phyloP scores from a whole-genome alignment of 805 yeast genomes.

The Wickerhamomyces xylosicus region DNA sequence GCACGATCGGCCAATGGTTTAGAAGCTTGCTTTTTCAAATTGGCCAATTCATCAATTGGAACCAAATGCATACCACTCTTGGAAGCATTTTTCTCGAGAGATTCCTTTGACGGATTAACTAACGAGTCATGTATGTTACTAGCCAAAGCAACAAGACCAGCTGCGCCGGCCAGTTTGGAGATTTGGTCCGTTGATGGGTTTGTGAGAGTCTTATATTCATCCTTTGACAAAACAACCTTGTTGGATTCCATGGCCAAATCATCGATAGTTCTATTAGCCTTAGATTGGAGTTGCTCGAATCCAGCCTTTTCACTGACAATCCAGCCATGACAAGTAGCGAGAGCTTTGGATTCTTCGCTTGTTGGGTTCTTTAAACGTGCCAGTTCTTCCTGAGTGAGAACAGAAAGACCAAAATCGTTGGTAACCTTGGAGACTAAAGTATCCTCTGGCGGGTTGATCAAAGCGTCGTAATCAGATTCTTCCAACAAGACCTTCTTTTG shows the following conservation, averaged over 20 bases:
- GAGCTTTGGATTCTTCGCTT: constrained; percentile 3
- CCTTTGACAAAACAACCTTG: constrained; percentile 5
- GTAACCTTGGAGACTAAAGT: constrained; percentile 14
- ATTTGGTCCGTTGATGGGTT: constrained; percentile 6
- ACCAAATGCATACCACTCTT: constrained; percentile 6
- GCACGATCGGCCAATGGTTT: constrained; percentile 17
- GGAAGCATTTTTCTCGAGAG: constrained; percentile 12
- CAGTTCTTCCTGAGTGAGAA: constrained; percentile 10
- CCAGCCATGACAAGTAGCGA: constrained; percentile 6
- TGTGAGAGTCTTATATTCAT: constrained; percentile 6
- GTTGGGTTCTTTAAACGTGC: constrained; percentile 12
- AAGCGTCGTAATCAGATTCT: constrained; percentile 4
- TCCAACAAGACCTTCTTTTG: constrained; percentile 13
- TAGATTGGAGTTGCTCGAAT: constrained; percentile 1
- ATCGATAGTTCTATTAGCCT: constrained; percentile 6
- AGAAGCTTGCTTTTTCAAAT: constrained; percentile 6
- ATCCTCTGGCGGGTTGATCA: constrained; percentile 9
- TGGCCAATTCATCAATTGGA: constrained; percentile 7
- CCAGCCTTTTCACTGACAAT: constrained; percentile 3
- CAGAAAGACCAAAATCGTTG: constrained; percentile 6
- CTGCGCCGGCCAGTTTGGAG: constrained; percentile 4
- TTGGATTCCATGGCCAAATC: constrained; percentile 16
- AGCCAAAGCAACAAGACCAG: constrained; percentile 2
- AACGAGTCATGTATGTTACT: background rate
- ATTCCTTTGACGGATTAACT: constrained; percentile 15